Base-by-base conservation (phyloP, 116 monocot genomes). In the Trichopus zeylanicus region DNA sequence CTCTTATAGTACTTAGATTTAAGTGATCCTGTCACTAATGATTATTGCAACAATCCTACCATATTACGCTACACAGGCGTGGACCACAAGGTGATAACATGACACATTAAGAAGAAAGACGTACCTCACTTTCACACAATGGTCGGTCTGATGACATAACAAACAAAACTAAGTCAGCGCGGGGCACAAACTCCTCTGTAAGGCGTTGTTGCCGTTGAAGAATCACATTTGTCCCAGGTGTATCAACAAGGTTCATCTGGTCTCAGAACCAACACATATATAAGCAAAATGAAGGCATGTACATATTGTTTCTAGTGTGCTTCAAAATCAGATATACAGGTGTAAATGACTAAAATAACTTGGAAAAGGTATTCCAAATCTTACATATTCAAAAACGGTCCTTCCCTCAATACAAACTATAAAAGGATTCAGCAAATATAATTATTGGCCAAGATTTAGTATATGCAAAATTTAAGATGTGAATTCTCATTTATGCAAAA, bases 171-270 rank as follows among this genome's bases (percentile, higher is more conserved):
- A 95, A 56, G 78, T 95, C 95, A 67, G 95, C 95, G 67, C 84
- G 90, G 46, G 95, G 95, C 66, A 95, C 81, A 68, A 79, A 95
- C 48, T 95, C 95, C 70, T 95, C 95, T 60, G 95, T 95, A 32
- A 95, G 84, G 10, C 87, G 78, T 73, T 95, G 90, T 68, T 95
- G 95, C 53, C 90, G 86, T 63, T 90, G 89, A 35, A 95, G 86
- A 74, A 95, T 90, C 47, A 95, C 95, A 82, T 95, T 95, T 51
- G 95, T 95, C 42, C 95, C 95, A 38, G 95, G 95, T 57, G 95
- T 95, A 72, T 95, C 95, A 67, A 95, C 95, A 65, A 95, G 78
- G 73, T 87, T 95, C 90, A 95, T 95, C 95, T 95, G 87, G n/a
- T n/a, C 57, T 71, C 61, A 61, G 24, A 25, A 38, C 13, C 25